Conservation (phyloP, 164 flowering plant genomes). For the Umbilicus rupestris region DNA sequence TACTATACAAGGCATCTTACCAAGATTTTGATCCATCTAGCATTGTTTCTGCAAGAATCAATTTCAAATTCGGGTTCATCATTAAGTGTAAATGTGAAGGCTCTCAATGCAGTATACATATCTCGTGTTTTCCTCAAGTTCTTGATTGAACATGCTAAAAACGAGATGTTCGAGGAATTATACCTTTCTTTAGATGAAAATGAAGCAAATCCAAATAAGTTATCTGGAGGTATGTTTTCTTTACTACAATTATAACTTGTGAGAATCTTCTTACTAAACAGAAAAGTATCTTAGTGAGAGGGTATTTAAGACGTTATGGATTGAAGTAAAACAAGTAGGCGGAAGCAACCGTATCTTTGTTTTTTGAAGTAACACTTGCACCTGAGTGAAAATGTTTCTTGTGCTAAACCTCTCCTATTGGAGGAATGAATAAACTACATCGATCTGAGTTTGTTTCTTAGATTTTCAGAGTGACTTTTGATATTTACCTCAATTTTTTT, state of each 20-base stretch:
- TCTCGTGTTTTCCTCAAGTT: slow-evolving; percentile 76
- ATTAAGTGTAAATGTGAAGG: slow-evolving; percentile 35
- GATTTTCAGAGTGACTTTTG: no score
- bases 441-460: background rate
- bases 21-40: slow-evolving; percentile 73
- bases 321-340: no score
- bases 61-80: slow-evolving; percentile 37
- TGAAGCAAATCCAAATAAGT: slow-evolving; percentile 37
- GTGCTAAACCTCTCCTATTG: background rate
- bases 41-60: slow-evolving; percentile 74
- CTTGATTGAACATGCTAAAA: slow-evolving; percentile 68
- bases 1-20: slow-evolving; percentile 76
- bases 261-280: background rate
- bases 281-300: background rate
- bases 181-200: slow-evolving; percentile 52
- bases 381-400: background rate
- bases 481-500: no score
- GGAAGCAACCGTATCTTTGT: background rate
- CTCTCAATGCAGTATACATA: slow-evolving; percentile 68
- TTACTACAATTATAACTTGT: background rate
- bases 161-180: slow-evolving; percentile 52
- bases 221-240: slow-evolving; percentile 36
- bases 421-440: background rate
- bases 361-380: background rate
- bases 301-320: no score